Percentiles rank a stretch among this genome's conserved stretches.
These are phyloP conservation scores for Bathelium albidoporum DNA, from an alignment of 495 filamentous ascomycete species.

Conservation along the genomic window DNA sequence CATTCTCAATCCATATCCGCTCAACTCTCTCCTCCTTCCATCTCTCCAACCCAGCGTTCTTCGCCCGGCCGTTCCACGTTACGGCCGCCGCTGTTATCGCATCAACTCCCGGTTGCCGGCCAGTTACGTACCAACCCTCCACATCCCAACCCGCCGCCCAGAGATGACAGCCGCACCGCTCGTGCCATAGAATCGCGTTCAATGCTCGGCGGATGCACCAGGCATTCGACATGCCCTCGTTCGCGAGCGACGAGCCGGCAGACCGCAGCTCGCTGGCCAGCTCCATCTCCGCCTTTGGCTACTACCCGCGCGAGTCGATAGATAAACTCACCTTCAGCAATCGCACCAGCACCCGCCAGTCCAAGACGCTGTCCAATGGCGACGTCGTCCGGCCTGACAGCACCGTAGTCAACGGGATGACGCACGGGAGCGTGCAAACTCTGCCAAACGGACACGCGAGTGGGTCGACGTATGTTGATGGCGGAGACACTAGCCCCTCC, in stretches of 20 bases:
- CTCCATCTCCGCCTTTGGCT: constrained; percentile 28
- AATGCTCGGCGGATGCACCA: constrained; percentile 7
- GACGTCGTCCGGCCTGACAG: constrained; percentile 6
- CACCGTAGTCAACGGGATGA: constrained; percentile 8
- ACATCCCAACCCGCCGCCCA: too few species aligned
- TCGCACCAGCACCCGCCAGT: constrained; percentile 12
- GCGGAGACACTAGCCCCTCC: constrained; percentile 21
- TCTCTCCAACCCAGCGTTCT: not conserved
- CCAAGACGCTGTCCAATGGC: constrained; percentile 14
- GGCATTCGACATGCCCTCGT: constrained; percentile 43
- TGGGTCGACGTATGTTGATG: constrained; percentile 32
- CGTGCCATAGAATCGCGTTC: not conserved
- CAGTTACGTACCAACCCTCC: not conserved
- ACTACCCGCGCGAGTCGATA: constrained; percentile 27
- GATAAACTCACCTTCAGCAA: constrained; percentile 21
- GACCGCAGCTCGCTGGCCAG: constrained; percentile 31
- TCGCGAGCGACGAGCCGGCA: constrained; percentile 40
- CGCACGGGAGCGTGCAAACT: constrained; percentile 29
- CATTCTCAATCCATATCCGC: not conserved
- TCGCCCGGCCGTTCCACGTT: not conserved
- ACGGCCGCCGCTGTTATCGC: not conserved
- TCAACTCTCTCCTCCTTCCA: not conserved
- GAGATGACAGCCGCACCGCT: not conserved
- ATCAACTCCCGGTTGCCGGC: not conserved
- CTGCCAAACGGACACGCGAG: constrained; percentile 38